Percentiles rank a stretch among this genome's conserved stretches.
Evolutionary conservation across 495 filamentous ascomycete genomes (phyloP).

Genomic region (Schizothecium vesticola): DNA sequence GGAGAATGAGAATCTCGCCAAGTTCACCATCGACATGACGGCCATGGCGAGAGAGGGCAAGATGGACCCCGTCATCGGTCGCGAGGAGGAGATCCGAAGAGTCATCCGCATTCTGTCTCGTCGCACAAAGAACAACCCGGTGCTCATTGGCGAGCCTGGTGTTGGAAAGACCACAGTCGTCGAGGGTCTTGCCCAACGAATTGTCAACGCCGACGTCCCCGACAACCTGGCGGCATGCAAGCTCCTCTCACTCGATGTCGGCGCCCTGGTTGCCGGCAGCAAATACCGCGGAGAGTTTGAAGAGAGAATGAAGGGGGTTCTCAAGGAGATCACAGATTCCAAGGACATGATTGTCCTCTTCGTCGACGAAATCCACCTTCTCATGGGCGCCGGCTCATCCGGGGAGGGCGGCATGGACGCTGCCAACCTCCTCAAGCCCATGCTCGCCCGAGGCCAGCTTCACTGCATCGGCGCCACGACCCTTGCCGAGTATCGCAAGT

Average conservation of each 20-base stretch:
- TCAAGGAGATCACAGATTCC: conserved; percentile 95
- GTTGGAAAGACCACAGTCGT: conserved; percentile 98
- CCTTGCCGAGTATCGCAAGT: conserved; percentile 91
- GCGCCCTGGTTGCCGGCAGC: conserved; percentile 89
- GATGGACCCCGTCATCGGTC: conserved; percentile 95
- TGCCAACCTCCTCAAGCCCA: conserved; percentile 93
- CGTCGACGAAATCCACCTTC: conserved; percentile 95
- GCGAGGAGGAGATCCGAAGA: conserved; percentile 93
- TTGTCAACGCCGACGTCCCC: conserved; percentile 92
- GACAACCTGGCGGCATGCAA: conserved; percentile 93
- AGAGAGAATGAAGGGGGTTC: conserved; percentile 96
- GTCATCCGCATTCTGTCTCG: conserved; percentile 90
- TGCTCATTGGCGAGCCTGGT: conserved; percentile 89
- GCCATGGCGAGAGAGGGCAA: conserved; percentile 89
- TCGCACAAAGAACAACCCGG: conserved; percentile 97
- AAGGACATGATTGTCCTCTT: conserved; percentile 96
- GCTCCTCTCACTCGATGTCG: conserved; percentile 89
- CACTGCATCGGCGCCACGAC: conserved; percentile 98
- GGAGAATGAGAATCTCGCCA: conserved; percentile 90
- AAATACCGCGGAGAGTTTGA: conserved; percentile 98
- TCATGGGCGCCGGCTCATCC: conserved; percentile 92
- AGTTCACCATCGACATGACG: conserved; percentile 98
- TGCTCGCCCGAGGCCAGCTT: conserved; percentile 91
- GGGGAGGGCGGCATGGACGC: conserved; percentile 99
- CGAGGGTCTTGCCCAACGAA: conserved; percentile 90